These are phyloP conservation scores for Prinsepia uniflora DNA, from an alignment of 306 rosid species.

Conservation along the genomic window DNA sequence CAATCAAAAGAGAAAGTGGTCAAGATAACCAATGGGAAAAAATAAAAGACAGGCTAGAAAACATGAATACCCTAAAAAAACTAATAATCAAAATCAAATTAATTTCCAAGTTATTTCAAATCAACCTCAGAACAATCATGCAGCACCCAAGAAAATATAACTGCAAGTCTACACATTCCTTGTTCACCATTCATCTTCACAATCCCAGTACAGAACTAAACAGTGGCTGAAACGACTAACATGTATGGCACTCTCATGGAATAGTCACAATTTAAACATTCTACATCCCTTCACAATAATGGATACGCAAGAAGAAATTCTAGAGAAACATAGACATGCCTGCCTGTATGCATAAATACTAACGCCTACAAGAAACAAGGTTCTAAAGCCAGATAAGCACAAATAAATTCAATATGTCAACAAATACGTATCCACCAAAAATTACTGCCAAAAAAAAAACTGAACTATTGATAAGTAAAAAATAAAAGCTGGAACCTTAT, in stretches of 20 bases:
- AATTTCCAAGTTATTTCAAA: background rate
- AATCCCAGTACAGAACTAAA: background rate
- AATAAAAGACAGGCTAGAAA: too few relatives aligned
- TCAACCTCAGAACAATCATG: background rate
- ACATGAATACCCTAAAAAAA: too few relatives aligned
- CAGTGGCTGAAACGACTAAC: background rate
- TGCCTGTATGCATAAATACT: background rate
- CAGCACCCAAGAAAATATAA: background rate
- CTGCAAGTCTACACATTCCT: background rate
- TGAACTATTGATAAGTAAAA: slow-evolving; percentile 8
- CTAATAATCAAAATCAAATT: too few relatives aligned
- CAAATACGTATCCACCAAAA: background rate
- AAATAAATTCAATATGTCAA: background rate
- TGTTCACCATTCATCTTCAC: background rate
- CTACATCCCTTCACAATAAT: background rate
- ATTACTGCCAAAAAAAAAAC: slow-evolving; percentile 1
- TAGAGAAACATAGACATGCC: slow-evolving; percentile 7
- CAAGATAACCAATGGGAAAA: too few relatives aligned
- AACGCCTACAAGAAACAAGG: background rate
- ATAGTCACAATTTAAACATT: background rate
- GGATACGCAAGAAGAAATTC: background rate
- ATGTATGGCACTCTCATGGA: background rate
- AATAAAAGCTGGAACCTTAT: slow-evolving; percentile 61
- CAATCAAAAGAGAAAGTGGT: too few relatives aligned
- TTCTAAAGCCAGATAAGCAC: background rate